Evolutionary conservation across 805 yeast genomes (phyloP), one percentile per base, ranked within the genome.

Genomic region (Schwanniomyces polymorphus): DNA sequence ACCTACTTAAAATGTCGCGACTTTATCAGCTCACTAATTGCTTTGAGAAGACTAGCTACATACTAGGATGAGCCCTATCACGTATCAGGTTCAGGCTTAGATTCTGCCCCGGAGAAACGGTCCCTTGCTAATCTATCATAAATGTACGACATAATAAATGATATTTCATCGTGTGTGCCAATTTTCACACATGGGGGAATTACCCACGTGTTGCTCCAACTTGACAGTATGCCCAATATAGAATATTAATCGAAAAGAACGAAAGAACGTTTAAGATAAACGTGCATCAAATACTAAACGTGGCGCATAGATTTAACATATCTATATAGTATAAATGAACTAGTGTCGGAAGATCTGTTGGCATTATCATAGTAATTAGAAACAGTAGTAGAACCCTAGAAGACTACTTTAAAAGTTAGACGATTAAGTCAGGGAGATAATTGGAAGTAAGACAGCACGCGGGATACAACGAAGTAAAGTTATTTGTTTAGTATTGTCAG

Each of bases 261-360:
- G 5, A 31, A 31, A 31, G 14, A 14, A 31, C 17, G 35, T 31
- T 8, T 14, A 14, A 18, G 17, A 16, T 31, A 37, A 37, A 37
- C 39, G 39, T 37, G 39, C 39, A 21, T 37, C 16, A 11, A 37
- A 21, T 37, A 37, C 27, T 37, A 14, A 37, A 37, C 39, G 39
- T 37, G 39, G 39, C 21, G 7, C 12, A 10, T 12, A 18, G 33
- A 21, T 21, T 21, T 28, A 12, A 28, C 33, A 28, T 12, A 31
- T 7, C 11, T 16, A 3, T 16, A 7, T 16, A 16, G 35, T 31
- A 31, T 31, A 31, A 31, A 31, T 31, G 35, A 31, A 31, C 35
- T 31, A 31, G 35, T 14, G 21, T 14, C 18, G 35, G 21, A 14
- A 16, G 7, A 7, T 31, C 35, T 31, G 21, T 16, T 31, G 35